phyloP scores from a whole-genome alignment of 108 stramenopile species.

The Pseudonitzschia pungens region DNA sequence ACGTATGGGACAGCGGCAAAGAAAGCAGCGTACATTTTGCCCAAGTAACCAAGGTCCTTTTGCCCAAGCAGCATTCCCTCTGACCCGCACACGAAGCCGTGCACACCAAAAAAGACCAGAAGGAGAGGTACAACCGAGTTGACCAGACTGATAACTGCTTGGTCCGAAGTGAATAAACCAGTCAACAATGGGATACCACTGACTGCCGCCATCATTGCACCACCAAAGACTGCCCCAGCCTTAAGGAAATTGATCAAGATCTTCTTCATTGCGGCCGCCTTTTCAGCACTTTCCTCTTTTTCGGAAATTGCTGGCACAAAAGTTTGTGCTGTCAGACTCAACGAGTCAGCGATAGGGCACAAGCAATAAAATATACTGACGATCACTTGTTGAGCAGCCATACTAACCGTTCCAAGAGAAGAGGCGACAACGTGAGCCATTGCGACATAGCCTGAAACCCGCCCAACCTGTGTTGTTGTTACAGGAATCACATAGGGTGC shows the following conservation, averaged over 20 bases:
- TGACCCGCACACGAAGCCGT: conserved; percentile 65
- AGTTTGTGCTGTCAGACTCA: conserved; percentile 77
- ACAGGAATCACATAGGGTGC: conserved; percentile 75
- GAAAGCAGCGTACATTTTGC: conserved; percentile 66
- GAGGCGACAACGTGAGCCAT: conserved; percentile 81
- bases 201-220: conserved; percentile 54
- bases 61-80: conserved; percentile 83
- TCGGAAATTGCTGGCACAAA: conserved; percentile 71
- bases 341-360: conserved; percentile 73
- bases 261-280: conserved; percentile 57
- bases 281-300: conserved; percentile 34
- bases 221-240: conserved; percentile 65
- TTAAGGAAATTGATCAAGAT: conserved; percentile 64
- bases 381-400: conserved; percentile 84
- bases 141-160: conserved; percentile 56
- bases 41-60: conserved; percentile 71
- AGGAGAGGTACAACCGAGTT: conserved; percentile 64
- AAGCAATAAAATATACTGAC: conserved; percentile 76
- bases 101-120: conserved; percentile 55
- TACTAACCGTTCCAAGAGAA: conserved; percentile 65
- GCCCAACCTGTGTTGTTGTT: conserved; percentile 73
- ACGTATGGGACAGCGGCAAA: conserved; percentile 72
- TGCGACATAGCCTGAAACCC: conserved; percentile 76
- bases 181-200: conserved; percentile 60
- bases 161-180: conserved; percentile 71